Evolutionary conservation across 108 stramenopile genomes (phyloP).

Genomic region (Asterionellopsis glacialis): DNA sequence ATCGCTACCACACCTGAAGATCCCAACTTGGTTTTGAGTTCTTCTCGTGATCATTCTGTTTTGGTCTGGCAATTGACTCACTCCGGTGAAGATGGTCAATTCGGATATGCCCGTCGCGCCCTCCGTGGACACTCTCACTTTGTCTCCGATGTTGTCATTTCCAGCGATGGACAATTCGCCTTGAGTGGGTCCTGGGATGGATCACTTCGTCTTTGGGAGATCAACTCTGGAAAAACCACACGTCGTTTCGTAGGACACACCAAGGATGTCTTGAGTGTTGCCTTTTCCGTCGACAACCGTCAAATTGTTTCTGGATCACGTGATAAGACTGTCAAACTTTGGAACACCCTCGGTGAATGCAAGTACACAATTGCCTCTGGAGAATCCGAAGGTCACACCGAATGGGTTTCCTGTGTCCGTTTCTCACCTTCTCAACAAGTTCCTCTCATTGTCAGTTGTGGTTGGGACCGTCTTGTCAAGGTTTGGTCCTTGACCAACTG

Average conservation of each 20-base stretch:
- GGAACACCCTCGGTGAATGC: constrained; percentile 99
- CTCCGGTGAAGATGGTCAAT: constrained; percentile 63
- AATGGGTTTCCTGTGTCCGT: constrained; percentile 99
- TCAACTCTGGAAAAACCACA: constrained; percentile 94
- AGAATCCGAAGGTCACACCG: constrained; percentile 94
- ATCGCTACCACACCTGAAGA: constrained; percentile 98
- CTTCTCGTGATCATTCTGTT: constrained; percentile 97
- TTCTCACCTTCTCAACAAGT: constrained; percentile 93
- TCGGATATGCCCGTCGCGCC: constrained; percentile 95
- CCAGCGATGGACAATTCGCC: constrained; percentile 94
- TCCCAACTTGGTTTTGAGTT: constrained; percentile 95
- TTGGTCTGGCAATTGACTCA: constrained; percentile 94
- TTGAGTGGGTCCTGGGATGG: constrained; percentile 98
- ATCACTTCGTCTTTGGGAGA: constrained; percentile 98
- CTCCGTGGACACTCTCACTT: constrained; percentile 99
- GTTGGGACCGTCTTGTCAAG: constrained; percentile 99
- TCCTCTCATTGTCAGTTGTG: constrained; percentile 96
- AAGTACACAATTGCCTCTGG: constrained; percentile 85
- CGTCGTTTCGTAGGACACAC: constrained; percentile 98
- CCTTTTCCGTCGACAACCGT: constrained; percentile 99
- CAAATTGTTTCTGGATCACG: constrained; percentile 98
- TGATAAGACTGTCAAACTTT: constrained; percentile 98
- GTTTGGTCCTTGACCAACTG: constrained; percentile 98
- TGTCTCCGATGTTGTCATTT: constrained; percentile 97
- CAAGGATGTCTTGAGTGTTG: constrained; percentile 98